Evolutionary conservation across 208 protist genomes (phyloP).

Genomic region (Crithidia brevicula): DNA sequence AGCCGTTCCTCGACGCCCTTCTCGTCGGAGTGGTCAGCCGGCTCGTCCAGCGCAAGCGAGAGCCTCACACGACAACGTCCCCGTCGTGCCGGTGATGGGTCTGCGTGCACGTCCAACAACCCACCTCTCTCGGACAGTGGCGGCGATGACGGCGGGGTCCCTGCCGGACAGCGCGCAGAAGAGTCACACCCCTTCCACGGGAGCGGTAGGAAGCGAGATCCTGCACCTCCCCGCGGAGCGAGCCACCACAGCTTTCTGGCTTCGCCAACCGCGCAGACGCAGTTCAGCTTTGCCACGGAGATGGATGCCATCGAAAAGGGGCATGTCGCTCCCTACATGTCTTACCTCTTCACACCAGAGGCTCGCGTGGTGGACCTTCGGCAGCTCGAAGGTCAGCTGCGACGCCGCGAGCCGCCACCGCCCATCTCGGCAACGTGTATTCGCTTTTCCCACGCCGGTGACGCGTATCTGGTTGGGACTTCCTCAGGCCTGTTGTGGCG

Average conservation of each 20-base stretch:
- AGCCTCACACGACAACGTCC: background rate
- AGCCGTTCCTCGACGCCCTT: constrained; percentile 23
- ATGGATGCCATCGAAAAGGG: constrained; percentile 46
- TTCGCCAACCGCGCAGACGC: constrained; percentile 18
- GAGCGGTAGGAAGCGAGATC: background rate
- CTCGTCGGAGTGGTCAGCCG: constrained; percentile 31
- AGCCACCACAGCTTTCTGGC: background rate
- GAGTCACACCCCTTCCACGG: too few relatives aligned
- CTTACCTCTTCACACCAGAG: constrained; percentile 62
- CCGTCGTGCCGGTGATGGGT: background rate
- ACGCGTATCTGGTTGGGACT: constrained; percentile 60
- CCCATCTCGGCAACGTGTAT: constrained; percentile 41
- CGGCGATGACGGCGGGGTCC: too few relatives aligned
- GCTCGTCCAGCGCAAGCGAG: constrained; percentile 2
- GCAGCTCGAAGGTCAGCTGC: constrained; percentile 17
- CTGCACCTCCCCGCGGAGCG: background rate
- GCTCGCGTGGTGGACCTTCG: constrained; percentile 47
- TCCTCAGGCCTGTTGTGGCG: constrained; percentile 51
- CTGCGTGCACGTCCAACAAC: background rate
- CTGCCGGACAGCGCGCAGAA: too few relatives aligned
- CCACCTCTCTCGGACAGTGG: too few relatives aligned
- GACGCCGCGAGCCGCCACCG: constrained; percentile 5
- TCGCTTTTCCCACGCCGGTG: constrained; percentile 42
- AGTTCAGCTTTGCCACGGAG: constrained; percentile 29
- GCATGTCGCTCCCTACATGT: constrained; percentile 35